Evolutionary conservation across 1,139 yeast genomes (phyloP), one percentile per base, ranked within the genome.

Genomic region (Yamadazyma friedrichii): DNA sequence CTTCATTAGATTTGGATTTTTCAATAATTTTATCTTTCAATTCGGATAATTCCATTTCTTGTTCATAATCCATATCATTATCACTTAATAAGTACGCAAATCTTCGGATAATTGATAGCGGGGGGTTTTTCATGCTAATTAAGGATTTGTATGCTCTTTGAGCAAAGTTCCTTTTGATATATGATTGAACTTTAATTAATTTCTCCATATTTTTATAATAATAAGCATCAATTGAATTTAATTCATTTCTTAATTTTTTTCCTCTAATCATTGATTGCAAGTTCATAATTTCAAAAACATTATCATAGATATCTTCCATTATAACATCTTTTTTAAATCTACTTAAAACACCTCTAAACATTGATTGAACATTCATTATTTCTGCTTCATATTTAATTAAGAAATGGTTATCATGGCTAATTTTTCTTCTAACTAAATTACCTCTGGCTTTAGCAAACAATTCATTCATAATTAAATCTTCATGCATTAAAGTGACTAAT

Each of bases 41-140:
- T 39, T 78, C 79, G 31, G 87, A 86, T 29, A 91, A 64, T 42
- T 77, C 80, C 46, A 86, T 70, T 52, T 88, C 96, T 51, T 85
- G 87, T 44, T 81, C 85, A 57, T 82, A 84, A 55, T 88, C 96
- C 27, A 67, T 62, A 43, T 85, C 93, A 43, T 80, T 80, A 49
- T 84, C 93, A 44, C 88, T 85, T 37, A 93, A 67, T 35, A 93
- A 64, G 49, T 81, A 80, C 1, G 93, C 87, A 62, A 89, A 94
- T 44, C 80, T 82, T 51, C 82, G 78, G 31, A 94, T 83, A 0
- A 89, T 87, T 17, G 82, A 64, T 36, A 94, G 62, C 0, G 95
- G 85, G 0, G 98, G 98, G 53, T 84, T 83, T 36, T 74, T 76
- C 58, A 78, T 81, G 10, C 77, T 74, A 34, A 87, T 78, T 42